Conservation (phyloP, 306 rosid genomes). For the Prunus mume region DNA sequence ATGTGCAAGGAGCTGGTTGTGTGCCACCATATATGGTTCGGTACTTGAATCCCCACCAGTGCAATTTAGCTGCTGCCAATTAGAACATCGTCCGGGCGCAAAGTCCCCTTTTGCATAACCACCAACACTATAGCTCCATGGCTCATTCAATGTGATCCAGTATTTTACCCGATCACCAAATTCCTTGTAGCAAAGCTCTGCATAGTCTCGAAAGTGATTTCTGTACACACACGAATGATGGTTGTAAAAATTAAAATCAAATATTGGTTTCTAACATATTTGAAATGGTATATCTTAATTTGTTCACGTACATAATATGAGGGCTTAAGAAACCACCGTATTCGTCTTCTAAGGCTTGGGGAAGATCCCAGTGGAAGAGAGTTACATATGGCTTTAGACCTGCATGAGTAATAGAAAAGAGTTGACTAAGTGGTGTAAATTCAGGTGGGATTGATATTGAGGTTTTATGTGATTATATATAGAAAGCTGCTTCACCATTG, state of each 20-base stretch:
- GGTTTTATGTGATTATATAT: not conserved
- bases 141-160: slow-evolving; percentile 76
- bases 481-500: slow-evolving; percentile 4
- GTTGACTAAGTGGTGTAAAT: not conserved
- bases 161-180: slow-evolving; percentile 67
- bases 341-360: slow-evolving; percentile 43
- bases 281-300: not conserved
- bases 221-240: not conserved
- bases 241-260: not conserved
- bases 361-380: slow-evolving; percentile 46
- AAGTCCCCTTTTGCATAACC: slow-evolving; percentile 47
- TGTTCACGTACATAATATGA: slow-evolving; percentile 42
- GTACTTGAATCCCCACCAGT: slow-evolving; percentile 62
- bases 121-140: slow-evolving; percentile 26
- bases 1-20: slow-evolving; percentile 61
- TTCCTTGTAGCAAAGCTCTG: slow-evolving; percentile 59
- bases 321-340: slow-evolving; percentile 53
- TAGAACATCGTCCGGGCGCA: slow-evolving; percentile 69
- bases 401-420: not conserved
- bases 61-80: slow-evolving; percentile 48
- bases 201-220: slow-evolving; percentile 45
- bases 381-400: slow-evolving; percentile 38
- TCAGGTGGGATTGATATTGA: too few species aligned
- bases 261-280: not conserved
- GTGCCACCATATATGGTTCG: slow-evolving; percentile 64